phyloP scores from a whole-genome alignment of 345 rosid species.

The Draba incana region DNA sequence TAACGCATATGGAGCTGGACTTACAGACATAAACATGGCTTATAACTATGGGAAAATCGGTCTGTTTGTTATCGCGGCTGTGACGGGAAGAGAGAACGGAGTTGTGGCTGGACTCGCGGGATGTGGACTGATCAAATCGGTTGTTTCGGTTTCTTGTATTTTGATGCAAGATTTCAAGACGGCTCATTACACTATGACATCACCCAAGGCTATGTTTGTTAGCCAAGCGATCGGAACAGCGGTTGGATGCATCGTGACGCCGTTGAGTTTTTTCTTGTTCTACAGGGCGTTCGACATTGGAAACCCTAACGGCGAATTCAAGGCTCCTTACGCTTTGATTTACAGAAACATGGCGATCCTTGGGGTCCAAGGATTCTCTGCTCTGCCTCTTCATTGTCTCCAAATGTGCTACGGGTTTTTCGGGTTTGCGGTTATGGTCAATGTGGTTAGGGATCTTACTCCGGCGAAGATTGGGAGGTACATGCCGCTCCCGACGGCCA shows the following conservation, averaged over 20 bases:
- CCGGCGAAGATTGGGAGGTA: slow-evolving; percentile 68
- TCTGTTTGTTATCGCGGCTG: slow-evolving; percentile 73
- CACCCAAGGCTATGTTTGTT: slow-evolving; percentile 86
- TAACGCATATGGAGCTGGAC: slow-evolving; percentile 95
- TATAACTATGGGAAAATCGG: slow-evolving; percentile 97
- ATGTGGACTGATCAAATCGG: slow-evolving; percentile 89
- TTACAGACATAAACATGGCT: slow-evolving; percentile 96
- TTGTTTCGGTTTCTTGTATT: slow-evolving; percentile 81
- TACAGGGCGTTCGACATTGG: slow-evolving; percentile 92
- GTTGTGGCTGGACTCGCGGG: slow-evolving; percentile 87
- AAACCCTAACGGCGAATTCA: slow-evolving; percentile 84
- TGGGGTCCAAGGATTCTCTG: slow-evolving; percentile 50
- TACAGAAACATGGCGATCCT: slow-evolving; percentile 65
- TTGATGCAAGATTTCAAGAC: slow-evolving; percentile 97
- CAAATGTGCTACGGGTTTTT: slow-evolving; percentile 70
- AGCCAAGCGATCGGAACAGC: slow-evolving; percentile 83
- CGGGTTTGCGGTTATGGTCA: slow-evolving; percentile 68
- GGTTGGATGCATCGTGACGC: slow-evolving; percentile 72
- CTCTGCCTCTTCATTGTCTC: slow-evolving; percentile 45
- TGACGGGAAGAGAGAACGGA: slow-evolving; percentile 76
- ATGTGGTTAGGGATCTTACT: slow-evolving; percentile 61
- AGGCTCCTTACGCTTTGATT: slow-evolving; percentile 88
- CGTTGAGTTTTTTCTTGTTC: slow-evolving; percentile 85
- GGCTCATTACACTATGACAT: slow-evolving; percentile 75
- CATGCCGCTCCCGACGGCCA: slow-evolving; percentile 92